These are phyloP conservation scores for Myxozyma vanderwaltii DNA, from an alignment of 805 yeast species.

Conservation along the genomic window DNA sequence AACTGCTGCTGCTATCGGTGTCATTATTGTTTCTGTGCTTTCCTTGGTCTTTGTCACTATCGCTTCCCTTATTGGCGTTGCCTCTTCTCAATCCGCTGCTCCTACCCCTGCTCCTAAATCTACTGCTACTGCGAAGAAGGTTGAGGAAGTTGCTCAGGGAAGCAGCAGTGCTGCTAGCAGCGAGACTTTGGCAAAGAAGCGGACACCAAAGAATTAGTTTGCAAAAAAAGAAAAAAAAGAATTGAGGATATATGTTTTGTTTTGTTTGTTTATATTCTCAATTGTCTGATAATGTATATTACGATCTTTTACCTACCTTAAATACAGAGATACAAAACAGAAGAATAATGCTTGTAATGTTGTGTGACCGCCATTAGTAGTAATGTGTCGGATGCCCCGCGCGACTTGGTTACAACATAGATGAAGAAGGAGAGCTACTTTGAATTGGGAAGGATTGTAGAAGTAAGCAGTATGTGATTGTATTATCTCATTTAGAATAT, in stretches of 20 bases:
- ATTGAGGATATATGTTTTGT: not conserved
- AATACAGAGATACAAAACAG: too few species aligned
- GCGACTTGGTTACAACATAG: too few species aligned
- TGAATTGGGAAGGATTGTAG: too few species aligned
- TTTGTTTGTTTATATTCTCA: not conserved
- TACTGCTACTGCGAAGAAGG: conserved; percentile 7
- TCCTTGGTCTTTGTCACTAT: conserved; percentile 38
- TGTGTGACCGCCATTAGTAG: too few species aligned
- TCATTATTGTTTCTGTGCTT: conserved; percentile 34
- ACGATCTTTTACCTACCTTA: too few species aligned
- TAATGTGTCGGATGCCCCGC: too few species aligned
- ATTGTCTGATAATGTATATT: not conserved
- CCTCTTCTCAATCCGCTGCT: conserved; percentile 4
- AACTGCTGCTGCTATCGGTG: conserved; percentile 40
- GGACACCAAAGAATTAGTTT: conserved; percentile 16
- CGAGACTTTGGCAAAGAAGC: conserved; percentile 20
- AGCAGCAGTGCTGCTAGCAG: conserved; percentile 11
- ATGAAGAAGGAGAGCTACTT: too few species aligned
- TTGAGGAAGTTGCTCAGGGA: conserved; percentile 8
- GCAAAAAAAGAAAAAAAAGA: not conserved
- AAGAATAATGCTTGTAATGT: too few species aligned
- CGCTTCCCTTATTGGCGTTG: conserved; percentile 28
- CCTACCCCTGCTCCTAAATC: not conserved
- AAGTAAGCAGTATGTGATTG: too few species aligned
- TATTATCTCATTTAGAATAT: too few species aligned